Percentiles rank a stretch among this genome's conserved stretches.
Evolutionary conservation across 257 asterid genomes (phyloP).

Genomic region (Cinchona pubescens): DNA sequence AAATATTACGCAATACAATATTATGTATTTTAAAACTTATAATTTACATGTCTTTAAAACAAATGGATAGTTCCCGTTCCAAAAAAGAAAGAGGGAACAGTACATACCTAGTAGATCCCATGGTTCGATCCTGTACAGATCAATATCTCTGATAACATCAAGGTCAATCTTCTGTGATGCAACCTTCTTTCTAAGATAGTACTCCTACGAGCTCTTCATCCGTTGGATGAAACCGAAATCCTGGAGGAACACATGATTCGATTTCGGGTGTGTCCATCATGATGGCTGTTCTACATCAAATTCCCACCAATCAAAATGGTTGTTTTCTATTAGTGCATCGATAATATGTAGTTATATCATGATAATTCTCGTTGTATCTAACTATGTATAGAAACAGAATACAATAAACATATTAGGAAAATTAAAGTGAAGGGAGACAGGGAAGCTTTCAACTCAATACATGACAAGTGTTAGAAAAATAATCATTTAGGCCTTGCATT

Average conservation of each 20-base stretch:
- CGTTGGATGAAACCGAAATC: constrained; percentile 72
- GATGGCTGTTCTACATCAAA: constrained; percentile 36
- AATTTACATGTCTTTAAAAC: no score
- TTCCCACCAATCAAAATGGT: constrained; percentile 28
- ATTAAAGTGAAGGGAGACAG: constrained; percentile 13
- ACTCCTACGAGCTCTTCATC: constrained; percentile 73
- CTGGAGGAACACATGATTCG: constrained; percentile 75
- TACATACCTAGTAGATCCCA: constrained; percentile 72
- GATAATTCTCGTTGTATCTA: not conserved
- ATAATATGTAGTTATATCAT: constrained; percentile 34
- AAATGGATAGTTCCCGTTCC: no score
- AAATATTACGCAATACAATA: no score
- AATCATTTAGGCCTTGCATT: constrained; percentile 48
- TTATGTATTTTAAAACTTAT: no score
- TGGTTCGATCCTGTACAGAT: constrained; percentile 71
- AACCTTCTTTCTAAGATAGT: constrained; percentile 63
- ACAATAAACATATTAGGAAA: not conserved
- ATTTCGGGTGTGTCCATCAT: constrained; percentile 47
- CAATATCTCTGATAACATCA: constrained; percentile 66
- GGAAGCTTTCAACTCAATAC: constrained; percentile 33
- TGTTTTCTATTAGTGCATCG: constrained; percentile 13
- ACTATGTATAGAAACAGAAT: not conserved
- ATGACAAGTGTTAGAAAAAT: constrained; percentile 51
- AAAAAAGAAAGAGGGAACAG: not conserved
- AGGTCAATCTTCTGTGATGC: constrained; percentile 75